Percentiles rank a stretch among this genome's conserved stretches.
Conservation (phyloP, 2,329 filamentous ascomycete genomes). For the Ceratocystis destructans region DNA sequence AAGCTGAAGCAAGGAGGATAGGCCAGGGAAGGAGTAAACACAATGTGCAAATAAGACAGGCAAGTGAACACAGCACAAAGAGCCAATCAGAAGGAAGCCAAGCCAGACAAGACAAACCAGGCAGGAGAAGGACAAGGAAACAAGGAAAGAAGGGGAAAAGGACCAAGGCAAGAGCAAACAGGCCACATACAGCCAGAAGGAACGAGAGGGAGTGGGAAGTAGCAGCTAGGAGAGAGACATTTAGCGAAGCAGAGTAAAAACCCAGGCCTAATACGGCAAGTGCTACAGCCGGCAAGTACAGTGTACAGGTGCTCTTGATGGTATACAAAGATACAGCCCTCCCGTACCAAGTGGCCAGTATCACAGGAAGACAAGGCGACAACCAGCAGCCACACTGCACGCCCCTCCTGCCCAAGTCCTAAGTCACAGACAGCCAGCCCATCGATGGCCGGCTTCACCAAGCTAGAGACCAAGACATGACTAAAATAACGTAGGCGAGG, state of each 20-base stretch:
- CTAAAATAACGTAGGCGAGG: not conserved
- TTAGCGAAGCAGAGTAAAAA: not conserved
- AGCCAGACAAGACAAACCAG: not conserved
- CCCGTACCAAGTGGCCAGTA: too few relatives aligned
- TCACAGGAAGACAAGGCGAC: too few relatives aligned
- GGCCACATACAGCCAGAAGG: not conserved
- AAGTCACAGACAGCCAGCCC: not conserved
- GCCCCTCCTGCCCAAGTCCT: not conserved
- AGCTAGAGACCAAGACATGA: not conserved
- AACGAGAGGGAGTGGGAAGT: not conserved
- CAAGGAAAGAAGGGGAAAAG: not conserved
- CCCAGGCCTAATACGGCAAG: not conserved
- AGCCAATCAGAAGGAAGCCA: not conserved
- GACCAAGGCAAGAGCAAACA: not conserved
- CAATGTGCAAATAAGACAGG: not conserved
- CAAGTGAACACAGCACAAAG: not conserved
- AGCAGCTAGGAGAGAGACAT: not conserved
- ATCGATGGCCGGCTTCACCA: not conserved
- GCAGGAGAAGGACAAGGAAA: not conserved
- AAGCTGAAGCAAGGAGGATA: not conserved
- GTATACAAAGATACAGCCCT: not conserved
- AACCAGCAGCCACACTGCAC: too few relatives aligned
- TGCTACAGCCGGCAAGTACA: not conserved
- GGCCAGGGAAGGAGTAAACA: not conserved
- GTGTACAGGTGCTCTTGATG: not conserved